Evolutionary conservation across 177 flowering plant species (phyloP).

Genomic region (Vitis hybrid): DNA sequence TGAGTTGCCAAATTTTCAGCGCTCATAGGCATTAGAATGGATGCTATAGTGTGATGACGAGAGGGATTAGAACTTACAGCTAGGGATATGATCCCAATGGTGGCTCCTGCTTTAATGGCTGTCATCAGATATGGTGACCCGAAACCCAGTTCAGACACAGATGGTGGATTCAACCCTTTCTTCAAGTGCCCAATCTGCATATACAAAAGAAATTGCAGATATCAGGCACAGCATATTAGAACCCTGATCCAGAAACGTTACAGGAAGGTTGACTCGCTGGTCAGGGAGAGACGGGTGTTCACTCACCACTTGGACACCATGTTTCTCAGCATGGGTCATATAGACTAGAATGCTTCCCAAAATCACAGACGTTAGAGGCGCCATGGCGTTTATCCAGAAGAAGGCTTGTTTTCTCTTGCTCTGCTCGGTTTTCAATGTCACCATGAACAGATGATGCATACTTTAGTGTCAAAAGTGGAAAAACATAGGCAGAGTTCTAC

Average conservation of each 20-base stretch:
- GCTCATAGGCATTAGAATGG: too few species aligned
- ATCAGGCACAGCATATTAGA: too few species aligned
- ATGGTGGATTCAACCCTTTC: conserved; percentile 66
- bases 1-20: too few species aligned
- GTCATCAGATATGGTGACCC: conserved; percentile 33
- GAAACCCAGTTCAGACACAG: conserved; percentile 39
- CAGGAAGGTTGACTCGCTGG: too few species aligned
- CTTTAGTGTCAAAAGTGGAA: not conserved
- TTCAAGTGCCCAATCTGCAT: conserved; percentile 65
- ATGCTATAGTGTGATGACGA: too few species aligned
- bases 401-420: conserved; percentile 43
- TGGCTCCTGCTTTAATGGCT: conserved; percentile 56
- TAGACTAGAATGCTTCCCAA: conserved; percentile 50
- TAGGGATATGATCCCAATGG: conserved; percentile 58
- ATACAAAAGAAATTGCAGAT: not conserved
- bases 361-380: conserved; percentile 49
- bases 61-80: conserved; percentile 42
- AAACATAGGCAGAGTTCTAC: too few species aligned
- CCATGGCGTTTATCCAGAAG: conserved; percentile 54
- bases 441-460: too few species aligned
- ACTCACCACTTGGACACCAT: conserved; percentile 54
- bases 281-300: not conserved
- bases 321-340: conserved; percentile 51
- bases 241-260: too few species aligned
- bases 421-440: conserved; percentile 17